phyloP scores from a whole-genome alignment of 768 basidiomycete genomes.

The Boletus tylopilopsis region DNA sequence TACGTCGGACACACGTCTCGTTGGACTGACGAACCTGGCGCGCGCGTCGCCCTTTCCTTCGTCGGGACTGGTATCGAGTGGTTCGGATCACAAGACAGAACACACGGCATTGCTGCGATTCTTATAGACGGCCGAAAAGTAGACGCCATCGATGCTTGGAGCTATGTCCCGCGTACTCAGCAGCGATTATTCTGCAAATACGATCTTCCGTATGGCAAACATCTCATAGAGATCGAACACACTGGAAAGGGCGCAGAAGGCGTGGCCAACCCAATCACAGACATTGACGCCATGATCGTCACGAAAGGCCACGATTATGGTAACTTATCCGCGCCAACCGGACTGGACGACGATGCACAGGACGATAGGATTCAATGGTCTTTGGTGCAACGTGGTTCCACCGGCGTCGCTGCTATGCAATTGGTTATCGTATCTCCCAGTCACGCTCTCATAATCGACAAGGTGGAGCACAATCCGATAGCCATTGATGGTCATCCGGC shows the following conservation, averaged over 20 bases:
- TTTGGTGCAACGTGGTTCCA: constrained; percentile 59
- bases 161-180: constrained; percentile 37
- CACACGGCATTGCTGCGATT: constrained; percentile 54
- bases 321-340: background rate
- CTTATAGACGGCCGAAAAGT: constrained; percentile 53
- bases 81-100: constrained; percentile 59
- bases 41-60: constrained; percentile 56
- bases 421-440: constrained; percentile 61
- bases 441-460: constrained; percentile 75
- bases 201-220: constrained; percentile 46
- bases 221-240: constrained; percentile 64
- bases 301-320: constrained; percentile 37
- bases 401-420: constrained; percentile 81
- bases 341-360: background rate
- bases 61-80: constrained; percentile 75
- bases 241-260: constrained; percentile 40
- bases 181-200: constrained; percentile 66
- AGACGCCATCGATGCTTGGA: constrained; percentile 45
- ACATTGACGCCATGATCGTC: constrained; percentile 67
- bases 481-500: constrained; percentile 72
- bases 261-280: constrained; percentile 36
- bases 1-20: constrained; percentile 50
- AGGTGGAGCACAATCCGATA: constrained; percentile 82
- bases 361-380: constrained; percentile 43
- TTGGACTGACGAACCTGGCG: constrained; percentile 45